These are phyloP conservation scores for Penicillium frequentans DNA, from an alignment of 2,329 filamentous ascomycete species.

Conservation along the genomic window DNA sequence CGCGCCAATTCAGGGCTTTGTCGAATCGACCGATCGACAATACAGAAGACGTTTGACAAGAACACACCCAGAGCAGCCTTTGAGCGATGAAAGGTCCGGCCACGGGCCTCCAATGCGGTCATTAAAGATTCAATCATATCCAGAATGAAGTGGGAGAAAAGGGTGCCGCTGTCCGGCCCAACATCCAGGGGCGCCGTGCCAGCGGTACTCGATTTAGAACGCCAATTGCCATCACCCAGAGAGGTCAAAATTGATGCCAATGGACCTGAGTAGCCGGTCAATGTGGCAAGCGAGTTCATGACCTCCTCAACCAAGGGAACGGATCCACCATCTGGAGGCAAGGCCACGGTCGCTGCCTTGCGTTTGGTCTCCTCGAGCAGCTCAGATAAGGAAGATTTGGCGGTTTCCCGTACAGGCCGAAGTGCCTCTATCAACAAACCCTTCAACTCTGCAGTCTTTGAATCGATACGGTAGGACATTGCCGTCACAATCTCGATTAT, in stretches of 20 bases:
- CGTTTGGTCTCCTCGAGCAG: constrained; percentile 80
- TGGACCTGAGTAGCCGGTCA: constrained; percentile 83
- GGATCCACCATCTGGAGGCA: constrained; percentile 77
- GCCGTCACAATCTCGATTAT: constrained; percentile 86
- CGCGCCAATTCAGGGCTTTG: constrained; percentile 71
- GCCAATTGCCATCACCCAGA: constrained; percentile 89
- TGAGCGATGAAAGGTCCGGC: constrained; percentile 69
- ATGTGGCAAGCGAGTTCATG: constrained; percentile 80
- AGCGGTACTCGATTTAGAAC: constrained; percentile 60
- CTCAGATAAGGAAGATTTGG: constrained; percentile 79
- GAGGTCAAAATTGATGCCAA: constrained; percentile 89
- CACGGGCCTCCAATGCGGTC: constrained; percentile 71
- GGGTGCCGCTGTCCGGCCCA: constrained; percentile 79
- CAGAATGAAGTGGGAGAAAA: constrained; percentile 85
- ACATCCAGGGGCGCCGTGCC: constrained; percentile 80
- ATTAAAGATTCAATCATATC: constrained; percentile 86
- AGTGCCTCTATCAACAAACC: constrained; percentile 77
- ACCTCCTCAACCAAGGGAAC: constrained; percentile 78
- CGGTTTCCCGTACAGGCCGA: constrained; percentile 87
- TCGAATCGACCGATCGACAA: constrained; percentile 81
- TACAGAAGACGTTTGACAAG: constrained; percentile 80
- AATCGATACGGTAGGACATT: constrained; percentile 76
- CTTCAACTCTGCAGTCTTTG: constrained; percentile 82
- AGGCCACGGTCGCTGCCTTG: constrained; percentile 63
- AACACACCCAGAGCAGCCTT: constrained; percentile 85